These are phyloP conservation scores for Fusarium secorum DNA, from an alignment of 2,329 filamentous ascomycete species.

Conservation along the genomic window DNA sequence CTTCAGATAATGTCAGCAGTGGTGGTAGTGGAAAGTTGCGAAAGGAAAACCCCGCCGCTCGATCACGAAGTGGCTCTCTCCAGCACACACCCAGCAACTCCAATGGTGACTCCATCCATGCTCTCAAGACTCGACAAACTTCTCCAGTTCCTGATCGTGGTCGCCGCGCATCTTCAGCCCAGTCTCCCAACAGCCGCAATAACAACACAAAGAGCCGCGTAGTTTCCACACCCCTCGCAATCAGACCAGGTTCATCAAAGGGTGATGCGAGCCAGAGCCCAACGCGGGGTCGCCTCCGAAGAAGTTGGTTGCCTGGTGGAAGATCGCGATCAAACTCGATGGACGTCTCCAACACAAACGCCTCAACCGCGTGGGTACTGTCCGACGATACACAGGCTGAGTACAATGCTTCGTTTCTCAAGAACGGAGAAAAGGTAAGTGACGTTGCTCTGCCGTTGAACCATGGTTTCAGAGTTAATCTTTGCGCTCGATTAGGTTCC, in stretches of 20 bases:
- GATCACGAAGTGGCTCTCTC: slow-evolving; percentile 47
- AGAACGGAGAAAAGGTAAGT: slow-evolving; percentile 63
- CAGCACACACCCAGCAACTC: slow-evolving; percentile 35
- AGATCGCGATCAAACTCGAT: slow-evolving; percentile 61
- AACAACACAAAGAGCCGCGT: slow-evolving; percentile 44
- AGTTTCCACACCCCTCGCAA: slow-evolving; percentile 45
- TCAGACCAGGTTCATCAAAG: slow-evolving; percentile 38
- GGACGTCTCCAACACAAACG: slow-evolving; percentile 39
- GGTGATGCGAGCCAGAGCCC: slow-evolving; percentile 54
- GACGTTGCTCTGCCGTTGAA: slow-evolving; percentile 21
- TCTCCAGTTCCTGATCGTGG: slow-evolving; percentile 52
- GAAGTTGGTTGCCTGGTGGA: slow-evolving; percentile 62
- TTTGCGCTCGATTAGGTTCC: slow-evolving; percentile 57
- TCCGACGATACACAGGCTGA: slow-evolving; percentile 60
- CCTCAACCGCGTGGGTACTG: slow-evolving; percentile 62
- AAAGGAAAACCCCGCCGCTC: slow-evolving; percentile 42
- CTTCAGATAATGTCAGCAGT: slow-evolving; percentile 26
- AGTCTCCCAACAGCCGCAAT: slow-evolving; percentile 46
- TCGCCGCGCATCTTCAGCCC: slow-evolving; percentile 58
- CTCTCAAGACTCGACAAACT: slow-evolving; percentile 38
- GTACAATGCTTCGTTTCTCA: slow-evolving; percentile 62
- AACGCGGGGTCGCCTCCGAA: slow-evolving; percentile 55
- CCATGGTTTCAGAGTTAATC: slow-evolving; percentile 23
- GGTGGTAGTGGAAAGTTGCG: slow-evolving; percentile 43
- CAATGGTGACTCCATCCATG: slow-evolving; percentile 24